Conservation (phyloP, 2,329 filamentous ascomycete genomes). For the Exophiala calicioides region DNA sequence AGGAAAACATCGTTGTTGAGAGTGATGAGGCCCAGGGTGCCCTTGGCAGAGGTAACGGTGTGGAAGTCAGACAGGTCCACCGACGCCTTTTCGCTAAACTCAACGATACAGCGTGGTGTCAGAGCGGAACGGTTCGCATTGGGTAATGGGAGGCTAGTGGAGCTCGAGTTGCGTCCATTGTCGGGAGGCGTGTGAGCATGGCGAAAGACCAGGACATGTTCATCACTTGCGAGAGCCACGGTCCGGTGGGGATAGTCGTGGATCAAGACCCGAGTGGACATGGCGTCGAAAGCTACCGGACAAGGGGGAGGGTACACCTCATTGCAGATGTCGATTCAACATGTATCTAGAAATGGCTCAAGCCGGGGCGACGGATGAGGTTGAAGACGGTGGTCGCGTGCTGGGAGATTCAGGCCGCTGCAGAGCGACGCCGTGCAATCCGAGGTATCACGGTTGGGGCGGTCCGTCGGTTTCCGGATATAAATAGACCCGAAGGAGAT, state of each 20-base stretch:
- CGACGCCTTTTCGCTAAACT: slow-evolving; percentile 68
- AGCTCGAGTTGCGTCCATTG: slow-evolving; percentile 48
- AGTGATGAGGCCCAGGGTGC: slow-evolving; percentile 84
- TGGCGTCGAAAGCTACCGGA: slow-evolving; percentile 32
- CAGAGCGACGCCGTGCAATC: too few species aligned
- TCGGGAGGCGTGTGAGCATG: slow-evolving; percentile 62
- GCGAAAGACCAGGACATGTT: slow-evolving; percentile 85
- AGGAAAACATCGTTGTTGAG: slow-evolving; percentile 84
- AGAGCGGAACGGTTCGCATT: slow-evolving; percentile 26
- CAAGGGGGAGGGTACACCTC: slow-evolving; percentile 1
- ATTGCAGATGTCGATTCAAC: slow-evolving; percentile 9
- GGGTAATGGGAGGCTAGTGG: slow-evolving; percentile 31
- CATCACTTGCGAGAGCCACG: slow-evolving; percentile 78
- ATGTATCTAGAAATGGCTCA: not conserved
- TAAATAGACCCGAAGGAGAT: too few species aligned
- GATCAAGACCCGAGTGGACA: slow-evolving; percentile 76
- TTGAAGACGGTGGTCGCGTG: slow-evolving; percentile 13
- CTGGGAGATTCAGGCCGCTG: slow-evolving; percentile 4
- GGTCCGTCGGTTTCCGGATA: too few species aligned
- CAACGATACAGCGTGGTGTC: slow-evolving; percentile 74
- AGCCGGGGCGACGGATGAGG: not conserved
- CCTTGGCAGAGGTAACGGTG: slow-evolving; percentile 74
- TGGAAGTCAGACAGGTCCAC: slow-evolving; percentile 75
- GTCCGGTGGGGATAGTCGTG: slow-evolving; percentile 84
- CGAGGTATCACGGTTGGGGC: not conserved